Evolutionary conservation across 2,329 filamentous ascomycete species (phyloP), one percentile per base, ranked within the genome.

Genomic region (Diaporthe vaccinii): DNA sequence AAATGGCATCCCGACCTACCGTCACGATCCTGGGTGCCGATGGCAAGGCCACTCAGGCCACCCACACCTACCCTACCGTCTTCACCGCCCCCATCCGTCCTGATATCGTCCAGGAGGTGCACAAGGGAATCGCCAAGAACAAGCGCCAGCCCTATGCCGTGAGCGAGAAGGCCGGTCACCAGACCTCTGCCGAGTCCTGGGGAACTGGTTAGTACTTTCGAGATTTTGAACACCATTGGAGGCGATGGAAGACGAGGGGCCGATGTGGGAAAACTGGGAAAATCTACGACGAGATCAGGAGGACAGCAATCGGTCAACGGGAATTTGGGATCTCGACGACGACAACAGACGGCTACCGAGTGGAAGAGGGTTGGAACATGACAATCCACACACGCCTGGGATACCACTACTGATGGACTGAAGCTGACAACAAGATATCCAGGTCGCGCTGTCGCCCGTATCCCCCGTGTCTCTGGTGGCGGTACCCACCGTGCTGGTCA

Each of bases 61-160:
- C 96, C 85, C 92, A 96, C 88, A 92, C 97, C 86, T 93, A 98
- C 84, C 97, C 97, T 85, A 93, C 95, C 89, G 96, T 99, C 90
- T 99, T 99, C 94, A 92, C 92, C 88, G 92, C 94, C 83, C 97
- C 97, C 83, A 98, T 99, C 91, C 96, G 97, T 87, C 94, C 96
- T 84, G 97, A 99, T 90, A 98, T 99, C 87, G 97, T 99, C 86
- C 96, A 98, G 92, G 94, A 96, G 88, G 94, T 98, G 84, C 97
- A 99, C 93, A 98, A 95, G 84, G 97, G 97, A 85, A 97, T 99
- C 91, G 96, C 96, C 87, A 99, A 99, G 95, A 99, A 99, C 93
- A 98, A 98, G 93, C 94, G 97, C 87, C 97, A 99, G 90, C 96
- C 97, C 83, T 99, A 99, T 89, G 93, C 97, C 85, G 97, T 99